Base-by-base conservation (phyloP, 768 basidiomycete species). In the Mycena indigotica region DNA sequence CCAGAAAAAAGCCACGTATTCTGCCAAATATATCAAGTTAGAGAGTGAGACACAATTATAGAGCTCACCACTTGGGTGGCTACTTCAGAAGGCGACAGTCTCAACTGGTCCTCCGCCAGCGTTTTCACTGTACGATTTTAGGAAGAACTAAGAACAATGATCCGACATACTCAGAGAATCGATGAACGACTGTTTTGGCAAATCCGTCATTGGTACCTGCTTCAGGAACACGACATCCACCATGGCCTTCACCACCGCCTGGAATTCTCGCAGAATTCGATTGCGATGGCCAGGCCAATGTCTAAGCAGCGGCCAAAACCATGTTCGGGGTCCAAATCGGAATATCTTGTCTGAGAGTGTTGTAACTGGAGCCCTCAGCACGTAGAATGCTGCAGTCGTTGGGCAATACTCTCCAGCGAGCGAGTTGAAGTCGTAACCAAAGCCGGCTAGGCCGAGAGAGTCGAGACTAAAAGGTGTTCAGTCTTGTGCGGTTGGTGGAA, bases 341-440 rank as follows among this genome's bases (percentile, higher is more conserved):
- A 58, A 62, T 16, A 62, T 52, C 8, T 26, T 52, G 41, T 58
- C 57, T 6, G 61, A 25, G 4, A 19, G 24, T n/a, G 49, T 60
- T 23, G 19, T 26, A 26, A 8, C 8, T 4, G 46, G 40, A 1
- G 55, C 49, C 2, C 57, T 19, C 25, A 65, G 58, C 2, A 50
- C 35, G 30, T 63, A 53, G 38, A 67, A 60, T 4, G 56, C 58
- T 12, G 70, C 67, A 2, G 70, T 68, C 38, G 72, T 65, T 23
- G 55, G 50, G 49, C 70, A 63, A 41, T 63, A 52, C n/a, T 72
- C 61, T n/a, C 74, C 73, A 3, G 64, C 61, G 25, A 76, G 68
- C 0, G 72, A 67, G 30, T 67, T 67, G 56, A 76, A 76, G 60
- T 75, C 69, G 63, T 75, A 70, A 6, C 66, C 66, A 61, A 76